phyloP scores from a whole-genome alignment of 495 filamentous ascomycete species.

The Annulohypoxylon bovei region DNA sequence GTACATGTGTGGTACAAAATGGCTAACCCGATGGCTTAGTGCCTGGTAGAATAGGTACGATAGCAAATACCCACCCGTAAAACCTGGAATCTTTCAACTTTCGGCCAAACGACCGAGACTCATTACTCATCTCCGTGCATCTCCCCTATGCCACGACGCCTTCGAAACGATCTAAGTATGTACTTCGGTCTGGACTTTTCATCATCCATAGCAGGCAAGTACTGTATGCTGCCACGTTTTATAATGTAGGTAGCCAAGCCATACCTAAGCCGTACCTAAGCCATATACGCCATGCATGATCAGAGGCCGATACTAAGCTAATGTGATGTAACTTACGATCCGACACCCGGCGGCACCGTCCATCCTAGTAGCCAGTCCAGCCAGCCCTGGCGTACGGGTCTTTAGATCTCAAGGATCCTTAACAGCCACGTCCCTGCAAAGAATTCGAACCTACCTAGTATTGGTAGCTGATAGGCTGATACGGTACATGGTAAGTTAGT shows the following conservation, averaged over 20 bases:
- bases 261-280: neutral
- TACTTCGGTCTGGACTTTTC: neutral
- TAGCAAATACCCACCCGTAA: neutral
- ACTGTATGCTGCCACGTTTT: conserved; percentile 5
- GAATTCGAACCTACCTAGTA: neutral
- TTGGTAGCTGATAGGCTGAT: neutral
- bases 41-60: neutral
- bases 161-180: neutral
- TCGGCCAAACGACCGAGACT: conserved; percentile 9
- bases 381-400: conserved; percentile 9
- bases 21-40: conserved; percentile 25
- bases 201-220: neutral
- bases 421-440: neutral
- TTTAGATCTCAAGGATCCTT: neutral
- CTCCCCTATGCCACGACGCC: neutral
- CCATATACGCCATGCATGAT: neutral
- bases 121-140: conserved; percentile 24
- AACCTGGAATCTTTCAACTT: conserved; percentile 7
- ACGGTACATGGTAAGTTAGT: neutral
- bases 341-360: conserved; percentile 8
- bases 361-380: too few species aligned
- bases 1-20: neutral
- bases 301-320: neutral
- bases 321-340: conserved; percentile 16
- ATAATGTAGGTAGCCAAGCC: neutral